Percentiles rank a stretch among this genome's conserved stretches.
phyloP scores from a whole-genome alignment of 495 filamentous ascomycete genomes.

The Penicillium maclennaniae region DNA sequence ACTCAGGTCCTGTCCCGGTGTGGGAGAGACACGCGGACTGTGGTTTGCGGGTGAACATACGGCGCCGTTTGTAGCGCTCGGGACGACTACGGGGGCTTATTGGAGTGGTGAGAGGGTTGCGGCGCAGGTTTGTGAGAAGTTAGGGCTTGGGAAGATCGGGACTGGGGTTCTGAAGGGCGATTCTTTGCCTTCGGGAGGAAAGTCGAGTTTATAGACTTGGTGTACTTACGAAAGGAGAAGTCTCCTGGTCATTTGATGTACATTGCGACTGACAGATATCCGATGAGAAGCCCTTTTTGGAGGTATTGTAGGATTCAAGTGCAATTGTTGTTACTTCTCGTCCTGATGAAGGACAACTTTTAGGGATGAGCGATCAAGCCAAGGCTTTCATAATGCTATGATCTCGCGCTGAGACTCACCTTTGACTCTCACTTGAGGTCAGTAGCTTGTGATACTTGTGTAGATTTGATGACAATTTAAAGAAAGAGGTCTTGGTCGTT shows the following conservation, averaged over 20 bases:
- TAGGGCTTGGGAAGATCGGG: constrained; percentile 29
- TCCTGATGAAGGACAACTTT: too few relatives aligned
- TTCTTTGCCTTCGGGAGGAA: constrained; percentile 30
- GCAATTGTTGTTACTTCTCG: too few relatives aligned
- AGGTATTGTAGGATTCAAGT: too few relatives aligned
- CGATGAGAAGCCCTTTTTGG: too few relatives aligned
- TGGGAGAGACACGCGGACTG: constrained; percentile 59
- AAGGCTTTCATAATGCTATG: too few relatives aligned
- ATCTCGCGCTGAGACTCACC: too few relatives aligned
- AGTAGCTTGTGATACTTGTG: too few relatives aligned
- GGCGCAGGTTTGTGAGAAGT: constrained; percentile 51
- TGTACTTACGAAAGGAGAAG: not conserved
- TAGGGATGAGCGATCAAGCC: too few relatives aligned
- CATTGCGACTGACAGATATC: not conserved
- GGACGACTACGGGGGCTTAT: constrained; percentile 85
- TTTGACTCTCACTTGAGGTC: too few relatives aligned
- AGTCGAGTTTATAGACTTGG: not conserved
- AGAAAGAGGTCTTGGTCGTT: constrained; percentile 16
- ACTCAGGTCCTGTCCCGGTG: constrained; percentile 57
- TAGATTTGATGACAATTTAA: too few relatives aligned
- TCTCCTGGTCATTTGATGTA: not conserved
- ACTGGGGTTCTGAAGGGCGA: constrained; percentile 30
- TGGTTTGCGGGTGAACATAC: constrained; percentile 98
- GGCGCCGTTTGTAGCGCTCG: constrained; percentile 80
- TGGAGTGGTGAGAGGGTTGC: constrained; percentile 86